Evolutionary conservation across 202 grass and related monocot species (phyloP), one percentile per base, ranked within the genome.

Genomic region (Schoenoplectus tabernaemontani): DNA sequence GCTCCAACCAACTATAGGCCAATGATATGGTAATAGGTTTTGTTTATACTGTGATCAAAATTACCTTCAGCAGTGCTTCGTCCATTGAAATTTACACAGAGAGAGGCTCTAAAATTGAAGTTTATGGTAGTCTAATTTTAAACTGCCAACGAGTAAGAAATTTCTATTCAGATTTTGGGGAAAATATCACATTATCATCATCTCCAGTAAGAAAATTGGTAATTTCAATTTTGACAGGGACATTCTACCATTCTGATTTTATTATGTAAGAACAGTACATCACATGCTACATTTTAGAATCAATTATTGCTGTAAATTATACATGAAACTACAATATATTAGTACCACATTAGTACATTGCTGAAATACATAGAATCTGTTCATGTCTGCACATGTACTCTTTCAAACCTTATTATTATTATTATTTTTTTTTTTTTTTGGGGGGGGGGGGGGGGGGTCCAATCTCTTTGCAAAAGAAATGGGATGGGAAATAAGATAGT

Each of bases 71-170:
- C 48, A 84, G 86, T 26, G 64, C 66, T 9, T 77, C 76, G 24
- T 85, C 76, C 85, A 90, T 82, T 78, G 46, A 74, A 86, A 84
- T 85, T n/a, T 63, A 84, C 19, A n/a, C n/a, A n/a, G n/a, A n/a
- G n/a, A n/a, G n/a, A 50, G 1, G 2, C 56, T 60, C 51, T 16
- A 16, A 64, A 6, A 80, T 65, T 53, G 78, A 47, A 47, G 30
- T 17, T 80, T 64, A 80, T 4, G 17, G 4, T 24, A 39, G 24
- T 65, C 42, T 41, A 12, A 48, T 30, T 80, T 65, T 15, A 48
- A 61, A 1, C 59, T 80, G 78, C 22, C 23, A 53, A 62, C 23
- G 9, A 63, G 65, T 1, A 64, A 48, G 37, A 47, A 47, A 22
- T 22, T 7, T 22, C n/a, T 17, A 64, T 53, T 80, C 44, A 51